Base-by-base conservation (phyloP, 2,329 filamentous ascomycete genomes). In the Zymoseptoria brevis region DNA sequence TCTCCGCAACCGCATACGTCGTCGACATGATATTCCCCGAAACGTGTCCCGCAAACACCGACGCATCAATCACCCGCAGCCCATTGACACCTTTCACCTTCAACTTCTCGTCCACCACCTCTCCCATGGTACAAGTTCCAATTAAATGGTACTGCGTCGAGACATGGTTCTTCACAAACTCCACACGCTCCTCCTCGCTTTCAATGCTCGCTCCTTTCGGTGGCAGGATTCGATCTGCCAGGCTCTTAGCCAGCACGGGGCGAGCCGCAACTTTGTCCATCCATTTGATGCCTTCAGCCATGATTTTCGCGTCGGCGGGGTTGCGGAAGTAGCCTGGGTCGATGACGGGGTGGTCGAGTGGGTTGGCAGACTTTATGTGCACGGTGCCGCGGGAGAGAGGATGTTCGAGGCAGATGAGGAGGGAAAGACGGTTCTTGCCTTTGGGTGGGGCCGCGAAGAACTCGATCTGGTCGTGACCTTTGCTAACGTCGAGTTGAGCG, bases 221-320 rank as follows among this genome's bases (percentile, higher is more conserved):
- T 62, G 69, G 76, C 53, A 71, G 69, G 5, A 73, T 68, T 1
- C 75, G 68, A 7, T 67, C 63, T 1, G 63, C 66, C 5, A 83
- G 75, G 16, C 68, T 76, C 26, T 76, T 68, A 0, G 72, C 72
- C 45, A 82, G 77, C 0, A 72, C 69, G 0, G 76, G 73, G 4
- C 73, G 75, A 7, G 75, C 68, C 4, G 74, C 73, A 70, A 83
- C 77, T 29, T 75, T 69, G 1, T 77, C 71, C 45, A 77, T 67
- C 58, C 81, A 71, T 49, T 69, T 67, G 56, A 73, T 64, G 3
- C 67, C 68, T 54, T 67, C 67, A 4, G 70, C 67, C 8, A 73
- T 60, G 26, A 73, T 67, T 22, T 68, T 67, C 13, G 67, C 66
- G 55, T 74, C 72, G 2, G 66, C 65, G 26, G 61, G 57, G 57